Percentiles rank a stretch among this genome's conserved stretches.
phyloP scores from a whole-genome alignment of 352 stramenopile genomes.

The Pythium insidiosum region DNA sequence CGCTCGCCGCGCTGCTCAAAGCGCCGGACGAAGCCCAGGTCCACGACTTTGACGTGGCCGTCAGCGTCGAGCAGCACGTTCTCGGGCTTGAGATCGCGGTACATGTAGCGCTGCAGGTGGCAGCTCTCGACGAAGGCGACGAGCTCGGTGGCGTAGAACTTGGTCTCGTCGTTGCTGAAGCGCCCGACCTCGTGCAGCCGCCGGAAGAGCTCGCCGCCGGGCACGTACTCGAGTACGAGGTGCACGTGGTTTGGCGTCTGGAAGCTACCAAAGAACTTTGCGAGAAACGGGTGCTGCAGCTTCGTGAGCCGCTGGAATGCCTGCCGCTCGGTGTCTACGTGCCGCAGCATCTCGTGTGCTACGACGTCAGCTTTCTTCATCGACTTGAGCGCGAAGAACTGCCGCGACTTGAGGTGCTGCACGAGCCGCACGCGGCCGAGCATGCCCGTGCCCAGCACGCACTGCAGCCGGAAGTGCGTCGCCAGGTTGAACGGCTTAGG shows the following conservation, averaged over 20 bases:
- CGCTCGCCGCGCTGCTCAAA: conserved; percentile 25
- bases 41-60: conserved; percentile 60
- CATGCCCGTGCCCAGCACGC: conserved; percentile 64
- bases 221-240: conserved; percentile 61
- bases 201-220: conserved; percentile 59
- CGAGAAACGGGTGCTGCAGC: conserved; percentile 37
- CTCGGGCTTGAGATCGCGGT: conserved; percentile 87
- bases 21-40: conserved; percentile 60
- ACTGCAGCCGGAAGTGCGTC: conserved; percentile 46
- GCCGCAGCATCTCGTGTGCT: conserved; percentile 39
- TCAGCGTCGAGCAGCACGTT: conserved; percentile 81
- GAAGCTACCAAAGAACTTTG: conserved; percentile 54
- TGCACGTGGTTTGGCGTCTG: conserved; percentile 50
- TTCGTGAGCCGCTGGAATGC: conserved; percentile 31
- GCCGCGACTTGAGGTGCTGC: conserved; percentile 43
- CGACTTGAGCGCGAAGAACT: conserved; percentile 72
- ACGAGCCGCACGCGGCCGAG: conserved; percentile 56
- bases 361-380: conserved; percentile 61
- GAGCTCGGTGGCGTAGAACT: conserved; percentile 72
- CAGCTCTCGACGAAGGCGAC: conserved; percentile 47
- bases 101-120: conserved; percentile 58
- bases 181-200: conserved; percentile 39
- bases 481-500: conserved; percentile 45
- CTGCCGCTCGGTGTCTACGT: conserved; percentile 47
- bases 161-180: conserved; percentile 56